Conservation (phyloP, 352 stramenopile species). For the Pythium phragmiticola region DNA sequence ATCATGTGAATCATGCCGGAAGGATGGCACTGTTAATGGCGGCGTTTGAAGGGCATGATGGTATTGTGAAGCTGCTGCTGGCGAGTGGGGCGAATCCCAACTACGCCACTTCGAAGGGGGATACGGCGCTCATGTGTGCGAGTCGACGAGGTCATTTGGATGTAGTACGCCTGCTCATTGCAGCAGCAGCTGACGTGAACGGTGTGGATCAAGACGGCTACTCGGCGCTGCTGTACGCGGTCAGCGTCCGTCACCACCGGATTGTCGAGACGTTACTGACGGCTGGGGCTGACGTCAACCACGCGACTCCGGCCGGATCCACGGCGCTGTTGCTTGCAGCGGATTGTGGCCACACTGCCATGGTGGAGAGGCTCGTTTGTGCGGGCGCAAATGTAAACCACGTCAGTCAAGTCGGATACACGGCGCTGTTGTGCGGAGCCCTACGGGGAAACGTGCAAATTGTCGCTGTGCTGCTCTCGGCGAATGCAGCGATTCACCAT, state of each 20-base stretch:
- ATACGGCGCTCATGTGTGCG: slow-evolving; percentile 5
- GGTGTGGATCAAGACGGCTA: background rate
- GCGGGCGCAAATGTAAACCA: slow-evolving; percentile 4
- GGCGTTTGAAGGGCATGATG: background rate
- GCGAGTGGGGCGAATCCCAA: background rate
- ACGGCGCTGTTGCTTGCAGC: background rate
- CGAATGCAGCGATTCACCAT: background rate
- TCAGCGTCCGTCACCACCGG: too few species aligned
- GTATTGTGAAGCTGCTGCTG: background rate
- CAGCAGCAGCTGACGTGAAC: background rate
- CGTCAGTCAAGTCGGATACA: background rate
- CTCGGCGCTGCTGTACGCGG: background rate
- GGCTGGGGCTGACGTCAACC: background rate
- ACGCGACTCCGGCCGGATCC: background rate
- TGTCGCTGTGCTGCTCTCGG: background rate
- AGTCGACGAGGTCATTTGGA: background rate
- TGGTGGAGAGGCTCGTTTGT: background rate
- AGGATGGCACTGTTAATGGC: background rate
- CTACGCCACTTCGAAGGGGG: background rate
- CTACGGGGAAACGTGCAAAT: too few species aligned
- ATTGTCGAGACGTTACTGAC: background rate
- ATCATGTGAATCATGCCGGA: background rate
- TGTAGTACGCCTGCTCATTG: background rate
- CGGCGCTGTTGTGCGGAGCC: background rate
- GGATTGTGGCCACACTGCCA: background rate